phyloP scores from a whole-genome alignment of 345 rosid genomes.

The Gossypium stocksii region DNA sequence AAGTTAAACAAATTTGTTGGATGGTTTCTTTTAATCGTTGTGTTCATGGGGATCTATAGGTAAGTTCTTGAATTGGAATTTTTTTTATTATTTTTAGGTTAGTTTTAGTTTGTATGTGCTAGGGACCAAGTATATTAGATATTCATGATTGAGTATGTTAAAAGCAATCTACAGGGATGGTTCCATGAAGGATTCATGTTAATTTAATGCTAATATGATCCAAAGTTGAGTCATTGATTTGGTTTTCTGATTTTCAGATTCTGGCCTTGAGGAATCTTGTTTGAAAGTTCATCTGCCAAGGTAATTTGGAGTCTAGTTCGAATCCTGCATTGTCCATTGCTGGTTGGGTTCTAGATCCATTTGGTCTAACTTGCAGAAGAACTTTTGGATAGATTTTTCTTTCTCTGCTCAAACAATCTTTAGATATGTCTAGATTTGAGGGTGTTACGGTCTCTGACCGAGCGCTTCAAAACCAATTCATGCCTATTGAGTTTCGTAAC shows the following conservation, averaged over 20 bases:
- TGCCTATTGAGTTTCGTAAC: slow-evolving; percentile 81
- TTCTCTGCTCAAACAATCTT: slow-evolving; percentile 19
- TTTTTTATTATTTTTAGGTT: too few species aligned
- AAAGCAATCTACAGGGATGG: background rate
- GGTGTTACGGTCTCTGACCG: slow-evolving; percentile 76
- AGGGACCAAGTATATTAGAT: too few species aligned
- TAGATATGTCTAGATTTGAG: slow-evolving; percentile 55
- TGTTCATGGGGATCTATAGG: slow-evolving; percentile 22
- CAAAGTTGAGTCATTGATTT: background rate
- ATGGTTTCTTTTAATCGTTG: background rate
- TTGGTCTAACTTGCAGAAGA: slow-evolving; percentile 8
- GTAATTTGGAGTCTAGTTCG: background rate
- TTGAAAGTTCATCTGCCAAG: background rate
- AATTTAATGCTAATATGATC: background rate
- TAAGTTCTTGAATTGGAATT: slow-evolving; percentile 16
- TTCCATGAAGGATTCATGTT: background rate
- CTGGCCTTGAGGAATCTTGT: slow-evolving; percentile 11
- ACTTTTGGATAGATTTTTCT: slow-evolving; percentile 14
- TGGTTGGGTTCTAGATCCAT: slow-evolving; percentile 16
- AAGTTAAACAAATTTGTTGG: background rate
- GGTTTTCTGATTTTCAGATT: slow-evolving; percentile 11
- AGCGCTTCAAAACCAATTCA: slow-evolving; percentile 78
- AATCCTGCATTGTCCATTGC: slow-evolving; percentile 18
- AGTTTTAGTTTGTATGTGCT: too few species aligned
- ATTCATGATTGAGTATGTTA: background rate